Evolutionary conservation across 306 rosid species (phyloP), one percentile per base, ranked within the genome.

Genomic region (Medicago arabica): DNA sequence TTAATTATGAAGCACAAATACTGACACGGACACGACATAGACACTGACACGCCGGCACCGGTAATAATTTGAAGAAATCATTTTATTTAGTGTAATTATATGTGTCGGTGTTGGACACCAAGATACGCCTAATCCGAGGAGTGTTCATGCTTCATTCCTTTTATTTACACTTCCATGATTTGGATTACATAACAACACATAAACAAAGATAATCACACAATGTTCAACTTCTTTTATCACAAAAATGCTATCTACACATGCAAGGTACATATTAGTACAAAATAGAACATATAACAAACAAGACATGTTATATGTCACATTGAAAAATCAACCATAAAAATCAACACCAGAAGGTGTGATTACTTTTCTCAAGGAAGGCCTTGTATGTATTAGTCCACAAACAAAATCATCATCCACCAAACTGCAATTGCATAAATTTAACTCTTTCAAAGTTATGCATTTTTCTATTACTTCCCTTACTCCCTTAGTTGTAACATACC

Each of bases 341-440:
- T 58, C 59, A 50, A 78, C 72, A 80, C 82, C 77, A 55, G 78
- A 44, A 34, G 93, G 88, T 15, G 80, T 74, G 34, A 79, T 38
- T 51, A 94, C 79, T 82, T 28, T 88, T 71, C 88, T 85, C 78
- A 93, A 85, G 2, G 92, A 82, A 10, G 88, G 83, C 78, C 89
- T 86, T 39, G 87, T 71, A 69, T 78, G 38, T 7, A 65, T 86
- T 86, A 87, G 31, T 87, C 83, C 75, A 53, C 82, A 74, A 77
- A 88, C 71, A 71, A 87, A 63, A 75, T 80, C 83, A 47, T 51
- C 62, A 73, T 19, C 34, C 75, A 89, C 82, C 9, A 68, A 66
- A 18, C 54, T 3, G 73, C 94, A 89, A n/a, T 54, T 50, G 80
- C 51, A 73, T 70, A 94, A 82, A 80, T 86, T 85, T 68, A 94